Conservation (phyloP, 177 flowering plant genomes). For the Telopea speciosissima region DNA sequence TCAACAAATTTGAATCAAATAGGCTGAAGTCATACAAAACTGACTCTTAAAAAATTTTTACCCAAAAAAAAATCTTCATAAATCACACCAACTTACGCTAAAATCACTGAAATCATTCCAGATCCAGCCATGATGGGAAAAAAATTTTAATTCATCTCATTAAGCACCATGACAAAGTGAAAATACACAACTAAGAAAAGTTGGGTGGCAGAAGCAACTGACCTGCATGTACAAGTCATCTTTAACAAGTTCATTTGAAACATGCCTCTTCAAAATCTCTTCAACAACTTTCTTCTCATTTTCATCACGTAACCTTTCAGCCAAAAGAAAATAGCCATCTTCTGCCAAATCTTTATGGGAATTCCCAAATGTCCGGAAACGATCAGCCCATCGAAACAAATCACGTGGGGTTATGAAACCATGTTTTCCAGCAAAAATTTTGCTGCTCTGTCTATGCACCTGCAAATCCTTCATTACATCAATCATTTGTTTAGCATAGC, state of each 20-base stretch:
- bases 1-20: no score
- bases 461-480: conserved; percentile 94
- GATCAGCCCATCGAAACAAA: conserved; percentile 93
- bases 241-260: conserved; percentile 44
- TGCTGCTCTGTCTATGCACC: conserved; percentile 76
- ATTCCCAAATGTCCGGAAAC: conserved; percentile 45
- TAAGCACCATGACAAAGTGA: not conserved
- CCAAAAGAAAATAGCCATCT: conserved; percentile 84
- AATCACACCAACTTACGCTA: no score
- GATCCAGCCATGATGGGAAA: no score
- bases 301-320: conserved; percentile 78
- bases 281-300: conserved; percentile 63
- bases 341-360: conserved; percentile 70
- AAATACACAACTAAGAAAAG: not conserved
- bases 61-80: no score
- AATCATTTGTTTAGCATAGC: conserved; percentile 77
- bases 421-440: conserved; percentile 96
- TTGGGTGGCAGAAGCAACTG: not conserved
- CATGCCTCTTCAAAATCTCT: conserved; percentile 59
- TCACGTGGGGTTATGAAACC: conserved; percentile 96
- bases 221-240: conserved; percentile 58
- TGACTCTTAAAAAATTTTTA: no score
- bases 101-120: no score
- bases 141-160: no score
- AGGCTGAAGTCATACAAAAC: no score